Percentiles rank a stretch among this genome's conserved stretches.
Evolutionary conservation across 192 early-diverging fungal species (phyloP).

Genomic region (Rhizophagus clarus): DNA sequence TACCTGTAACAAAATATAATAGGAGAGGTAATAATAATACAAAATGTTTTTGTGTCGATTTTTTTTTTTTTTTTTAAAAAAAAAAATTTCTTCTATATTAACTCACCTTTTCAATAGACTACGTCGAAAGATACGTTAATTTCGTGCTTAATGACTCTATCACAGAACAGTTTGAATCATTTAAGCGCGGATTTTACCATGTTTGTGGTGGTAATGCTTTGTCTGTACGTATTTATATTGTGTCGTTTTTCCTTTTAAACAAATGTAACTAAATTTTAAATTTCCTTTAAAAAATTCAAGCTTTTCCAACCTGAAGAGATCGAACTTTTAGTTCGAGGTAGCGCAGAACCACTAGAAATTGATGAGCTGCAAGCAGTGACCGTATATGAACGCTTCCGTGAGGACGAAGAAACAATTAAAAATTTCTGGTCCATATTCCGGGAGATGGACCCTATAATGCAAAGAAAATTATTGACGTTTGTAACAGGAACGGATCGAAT

Average conservation of each 20-base stretch:
- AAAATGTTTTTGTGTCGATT: not conserved
- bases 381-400: conserved; percentile 63
- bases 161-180: conserved; percentile 76
- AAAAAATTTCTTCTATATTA: not conserved
- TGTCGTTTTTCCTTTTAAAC: conserved; percentile 26
- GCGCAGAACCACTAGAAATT: conserved; percentile 65
- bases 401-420: conserved; percentile 55
- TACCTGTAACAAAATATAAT: conserved; percentile 67
- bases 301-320: conserved; percentile 93
- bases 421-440: conserved; percentile 82
- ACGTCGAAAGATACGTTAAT: conserved; percentile 81
- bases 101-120: conserved; percentile 51
- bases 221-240: conserved; percentile 45
- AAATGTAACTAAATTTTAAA: not conserved
- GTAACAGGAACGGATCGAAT: conserved; percentile 93
- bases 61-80: not conserved
- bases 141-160: conserved; percentile 80
- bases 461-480: conserved; percentile 82
- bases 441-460: conserved; percentile 61
- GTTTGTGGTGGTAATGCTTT: conserved; percentile 88
- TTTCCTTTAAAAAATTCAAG: conserved; percentile 12
- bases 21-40: conserved; percentile 32
- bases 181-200: conserved; percentile 83
- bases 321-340: conserved; percentile 86
- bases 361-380: conserved; percentile 56